These are phyloP conservation scores for Plectranthus barbatus DNA, from an alignment of 257 asterid species.

Conservation along the genomic window DNA sequence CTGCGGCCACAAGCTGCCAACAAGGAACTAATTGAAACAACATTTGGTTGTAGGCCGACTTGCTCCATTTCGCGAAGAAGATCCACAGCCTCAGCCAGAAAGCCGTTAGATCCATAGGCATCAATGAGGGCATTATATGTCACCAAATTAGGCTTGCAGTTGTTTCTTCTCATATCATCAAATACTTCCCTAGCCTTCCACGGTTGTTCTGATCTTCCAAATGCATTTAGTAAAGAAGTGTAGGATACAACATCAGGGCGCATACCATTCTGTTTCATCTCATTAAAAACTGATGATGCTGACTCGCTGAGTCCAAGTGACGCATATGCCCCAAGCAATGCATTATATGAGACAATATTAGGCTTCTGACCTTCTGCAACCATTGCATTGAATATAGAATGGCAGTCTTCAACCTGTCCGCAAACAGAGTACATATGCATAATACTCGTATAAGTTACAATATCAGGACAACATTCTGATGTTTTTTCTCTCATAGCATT, in stretches of 20 bases:
- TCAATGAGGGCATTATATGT: conserved; percentile 84
- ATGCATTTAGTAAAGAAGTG: conserved; percentile 85
- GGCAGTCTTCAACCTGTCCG: conserved; percentile 77
- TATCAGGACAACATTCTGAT: conserved; percentile 63
- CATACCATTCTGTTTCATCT: conserved; percentile 50
- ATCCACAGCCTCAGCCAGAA: conserved; percentile 75
- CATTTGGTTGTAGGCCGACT: conserved; percentile 70
- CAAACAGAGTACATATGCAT: conserved; percentile 90
- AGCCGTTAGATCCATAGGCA: conserved; percentile 89
- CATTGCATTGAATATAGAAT: conserved; percentile 58
- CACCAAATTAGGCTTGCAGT: conserved; percentile 78
- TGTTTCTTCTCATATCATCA: conserved; percentile 61
- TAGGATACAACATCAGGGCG: conserved; percentile 80
- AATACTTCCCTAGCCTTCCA: conserved; percentile 64
- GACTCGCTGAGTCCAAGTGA: conserved; percentile 61
- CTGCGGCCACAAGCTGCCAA: conserved; percentile 88
- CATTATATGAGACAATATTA: conserved; percentile 75
- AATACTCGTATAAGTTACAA: conserved; percentile 78
- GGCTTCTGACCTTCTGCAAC: conserved; percentile 85
- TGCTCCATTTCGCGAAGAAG: conserved; percentile 83
- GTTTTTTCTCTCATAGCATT: conserved; percentile 73
- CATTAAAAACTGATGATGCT: conserved; percentile 47
- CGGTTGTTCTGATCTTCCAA: conserved; percentile 85
- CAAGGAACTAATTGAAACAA: conserved; percentile 79
- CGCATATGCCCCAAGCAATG: conserved; percentile 86